Percentiles rank a stretch among this genome's conserved stretches.
These are phyloP conservation scores for Crithidia mellificae DNA, from an alignment of 208 protist genomes.

Conservation along the genomic window DNA sequence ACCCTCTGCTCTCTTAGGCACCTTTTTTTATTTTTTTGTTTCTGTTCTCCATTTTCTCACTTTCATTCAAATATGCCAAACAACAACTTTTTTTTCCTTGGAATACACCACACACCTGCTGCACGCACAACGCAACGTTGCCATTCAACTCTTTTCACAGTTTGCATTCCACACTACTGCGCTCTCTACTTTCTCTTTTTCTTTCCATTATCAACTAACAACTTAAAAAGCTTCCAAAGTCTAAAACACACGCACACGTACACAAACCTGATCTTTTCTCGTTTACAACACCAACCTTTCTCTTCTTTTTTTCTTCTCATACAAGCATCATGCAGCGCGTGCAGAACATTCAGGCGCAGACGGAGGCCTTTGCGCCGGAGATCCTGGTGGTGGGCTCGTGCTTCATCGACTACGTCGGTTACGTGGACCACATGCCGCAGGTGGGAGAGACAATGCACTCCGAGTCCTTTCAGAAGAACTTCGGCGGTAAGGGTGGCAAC, in stretches of 20 bases:
- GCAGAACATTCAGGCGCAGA: slow-evolving; percentile 48
- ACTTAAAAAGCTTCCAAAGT: too few relatives aligned
- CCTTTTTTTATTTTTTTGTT: background rate
- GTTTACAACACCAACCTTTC: too few relatives aligned
- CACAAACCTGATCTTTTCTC: too few relatives aligned
- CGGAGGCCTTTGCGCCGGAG: slow-evolving; percentile 39
- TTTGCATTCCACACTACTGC: too few relatives aligned
- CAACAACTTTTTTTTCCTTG: background rate
- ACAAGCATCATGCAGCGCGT: slow-evolving; percentile 52
- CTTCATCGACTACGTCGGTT: slow-evolving; percentile 91
- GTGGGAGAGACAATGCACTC: slow-evolving; percentile 93
- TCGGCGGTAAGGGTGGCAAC: slow-evolving; percentile 95
- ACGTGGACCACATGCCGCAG: slow-evolving; percentile 86
- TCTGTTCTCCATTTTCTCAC: background rate
- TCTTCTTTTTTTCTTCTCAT: background rate
- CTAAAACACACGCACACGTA: too few relatives aligned
- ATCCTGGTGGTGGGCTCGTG: slow-evolving; percentile 90
- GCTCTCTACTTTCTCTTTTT: too few relatives aligned
- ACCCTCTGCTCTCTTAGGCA: too few relatives aligned
- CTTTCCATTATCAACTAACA: too few relatives aligned
- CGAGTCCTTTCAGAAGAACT: slow-evolving; percentile 81
- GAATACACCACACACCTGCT: too few relatives aligned
- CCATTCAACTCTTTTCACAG: too few relatives aligned
- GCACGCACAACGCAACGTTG: too few relatives aligned
- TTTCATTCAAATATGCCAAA: background rate